Conservation (phyloP, 116 monocot species). For the Zostera marina region DNA sequence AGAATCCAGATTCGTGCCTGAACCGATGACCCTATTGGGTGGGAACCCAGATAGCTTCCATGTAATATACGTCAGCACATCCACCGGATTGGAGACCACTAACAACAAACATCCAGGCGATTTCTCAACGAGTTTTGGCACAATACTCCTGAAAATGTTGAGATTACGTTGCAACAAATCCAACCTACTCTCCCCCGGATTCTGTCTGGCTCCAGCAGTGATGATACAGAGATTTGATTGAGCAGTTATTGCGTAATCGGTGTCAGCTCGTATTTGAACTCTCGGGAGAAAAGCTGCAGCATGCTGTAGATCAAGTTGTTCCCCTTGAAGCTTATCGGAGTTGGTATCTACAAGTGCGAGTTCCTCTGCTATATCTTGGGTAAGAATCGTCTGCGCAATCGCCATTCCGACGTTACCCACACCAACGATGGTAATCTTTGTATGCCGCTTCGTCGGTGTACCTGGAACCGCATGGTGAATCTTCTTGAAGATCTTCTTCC, state of each 20-base stretch:
- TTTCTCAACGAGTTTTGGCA: neutral
- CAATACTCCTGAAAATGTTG: constrained; percentile 1
- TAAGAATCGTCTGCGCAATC: constrained; percentile 78
- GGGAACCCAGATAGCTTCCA: constrained; percentile 80
- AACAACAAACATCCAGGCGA: constrained; percentile 1
- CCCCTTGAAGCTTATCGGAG: constrained; percentile 56
- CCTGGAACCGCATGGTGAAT: too few relatives aligned
- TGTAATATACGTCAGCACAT: constrained; percentile 16
- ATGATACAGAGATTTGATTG: constrained; percentile 49
- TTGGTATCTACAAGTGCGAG: constrained; percentile 61
- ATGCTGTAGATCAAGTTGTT: constrained; percentile 88
- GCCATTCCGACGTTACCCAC: constrained; percentile 93
- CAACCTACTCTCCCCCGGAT: neutral
- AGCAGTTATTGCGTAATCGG: constrained; percentile 39
- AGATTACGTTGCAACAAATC: neutral
- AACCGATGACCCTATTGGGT: constrained; percentile 51
- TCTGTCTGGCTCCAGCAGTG: constrained; percentile 7
- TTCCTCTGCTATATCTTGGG: constrained; percentile 53
- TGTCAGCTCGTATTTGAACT: constrained; percentile 27
- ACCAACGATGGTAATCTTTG: constrained; percentile 67
- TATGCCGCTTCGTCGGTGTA: constrained; percentile 17
- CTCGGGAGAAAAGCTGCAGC: constrained; percentile 78
- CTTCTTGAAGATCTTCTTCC: too few relatives aligned
- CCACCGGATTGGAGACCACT: constrained; percentile 8
- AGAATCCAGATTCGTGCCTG: constrained; percentile 71